phyloP scores from a whole-genome alignment of 495 filamentous ascomycete genomes.

The Penicillium soppii region DNA sequence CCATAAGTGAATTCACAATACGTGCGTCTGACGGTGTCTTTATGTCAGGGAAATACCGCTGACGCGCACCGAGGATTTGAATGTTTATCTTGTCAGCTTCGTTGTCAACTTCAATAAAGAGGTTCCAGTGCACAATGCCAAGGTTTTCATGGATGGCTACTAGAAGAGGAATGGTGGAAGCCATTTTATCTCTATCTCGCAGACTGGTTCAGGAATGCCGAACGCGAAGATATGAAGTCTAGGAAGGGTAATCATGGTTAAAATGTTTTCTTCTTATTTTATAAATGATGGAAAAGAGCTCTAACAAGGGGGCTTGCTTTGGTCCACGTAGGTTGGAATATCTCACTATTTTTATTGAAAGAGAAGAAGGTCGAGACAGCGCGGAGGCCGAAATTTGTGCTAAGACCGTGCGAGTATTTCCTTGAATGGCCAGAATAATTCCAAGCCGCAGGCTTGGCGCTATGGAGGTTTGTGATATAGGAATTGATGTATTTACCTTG shows the following conservation, averaged over 20 bases:
- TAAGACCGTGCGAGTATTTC: neutral
- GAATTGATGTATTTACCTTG: no score
- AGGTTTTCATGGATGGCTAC: constrained; percentile 4
- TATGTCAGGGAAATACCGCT: neutral
- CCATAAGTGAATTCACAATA: neutral
- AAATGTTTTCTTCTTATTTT: neutral
- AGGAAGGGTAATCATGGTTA: neutral
- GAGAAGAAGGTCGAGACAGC: neutral
- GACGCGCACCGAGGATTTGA: constrained; percentile 5
- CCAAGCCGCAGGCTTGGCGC: neutral
- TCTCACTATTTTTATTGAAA: neutral
- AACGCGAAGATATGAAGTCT: neutral
- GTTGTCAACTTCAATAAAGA: constrained; percentile 1
- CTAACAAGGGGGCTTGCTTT: neutral
- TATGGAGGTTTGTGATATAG: no score
- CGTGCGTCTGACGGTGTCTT: constrained; percentile 3
- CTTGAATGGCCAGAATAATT: neutral
- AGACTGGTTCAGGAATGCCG: neutral
- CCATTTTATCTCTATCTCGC: neutral
- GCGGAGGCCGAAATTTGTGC: neutral
- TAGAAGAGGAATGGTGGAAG: constrained; percentile 1
- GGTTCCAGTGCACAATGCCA: constrained; percentile 6
- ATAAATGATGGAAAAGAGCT: neutral
- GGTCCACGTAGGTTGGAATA: neutral
- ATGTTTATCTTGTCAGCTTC: constrained; percentile 3